Conservation (phyloP, 495 filamentous ascomycete species). For the Collariella sp. region DNA sequence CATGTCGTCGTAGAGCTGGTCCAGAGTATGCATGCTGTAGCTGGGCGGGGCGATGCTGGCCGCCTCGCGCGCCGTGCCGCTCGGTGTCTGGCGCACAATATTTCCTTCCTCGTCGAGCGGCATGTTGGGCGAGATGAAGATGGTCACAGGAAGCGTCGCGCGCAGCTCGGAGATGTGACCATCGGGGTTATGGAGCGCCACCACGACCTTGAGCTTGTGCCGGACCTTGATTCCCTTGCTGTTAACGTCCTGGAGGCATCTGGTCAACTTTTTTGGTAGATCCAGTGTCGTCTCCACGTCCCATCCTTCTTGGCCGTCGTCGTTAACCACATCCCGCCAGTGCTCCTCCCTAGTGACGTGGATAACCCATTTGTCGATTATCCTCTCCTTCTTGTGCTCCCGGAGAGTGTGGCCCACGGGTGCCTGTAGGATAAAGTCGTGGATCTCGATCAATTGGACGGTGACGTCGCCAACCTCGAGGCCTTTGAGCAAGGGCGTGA, state of each 20-base stretch:
- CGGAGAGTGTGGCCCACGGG: constrained; percentile 43
- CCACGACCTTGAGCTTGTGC: constrained; percentile 77
- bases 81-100: constrained; percentile 47
- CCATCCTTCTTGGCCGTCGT: constrained; percentile 65
- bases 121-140: constrained; percentile 91
- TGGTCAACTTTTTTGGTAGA: constrained; percentile 66
- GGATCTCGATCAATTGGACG: constrained; percentile 66
- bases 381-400: constrained; percentile 53
- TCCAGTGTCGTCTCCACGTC: constrained; percentile 57
- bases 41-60: constrained; percentile 64
- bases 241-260: constrained; percentile 81
- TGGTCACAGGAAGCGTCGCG: constrained; percentile 72
- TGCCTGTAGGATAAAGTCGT: constrained; percentile 53
- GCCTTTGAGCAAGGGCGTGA: constrained; percentile 80
- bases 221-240: constrained; percentile 73
- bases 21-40: constrained; percentile 79
- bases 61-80: constrained; percentile 28
- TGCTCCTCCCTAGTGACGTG: constrained; percentile 49
- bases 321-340: constrained; percentile 59
- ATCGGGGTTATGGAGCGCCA: constrained; percentile 88
- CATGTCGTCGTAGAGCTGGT: constrained; percentile 80
- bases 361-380: constrained; percentile 55
- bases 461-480: constrained; percentile 68
- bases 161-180: constrained; percentile 88
- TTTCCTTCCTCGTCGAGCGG: constrained; percentile 74